phyloP scores from a whole-genome alignment of 2,329 filamentous ascomycete genomes.

The Nigrospora oryzae region DNA sequence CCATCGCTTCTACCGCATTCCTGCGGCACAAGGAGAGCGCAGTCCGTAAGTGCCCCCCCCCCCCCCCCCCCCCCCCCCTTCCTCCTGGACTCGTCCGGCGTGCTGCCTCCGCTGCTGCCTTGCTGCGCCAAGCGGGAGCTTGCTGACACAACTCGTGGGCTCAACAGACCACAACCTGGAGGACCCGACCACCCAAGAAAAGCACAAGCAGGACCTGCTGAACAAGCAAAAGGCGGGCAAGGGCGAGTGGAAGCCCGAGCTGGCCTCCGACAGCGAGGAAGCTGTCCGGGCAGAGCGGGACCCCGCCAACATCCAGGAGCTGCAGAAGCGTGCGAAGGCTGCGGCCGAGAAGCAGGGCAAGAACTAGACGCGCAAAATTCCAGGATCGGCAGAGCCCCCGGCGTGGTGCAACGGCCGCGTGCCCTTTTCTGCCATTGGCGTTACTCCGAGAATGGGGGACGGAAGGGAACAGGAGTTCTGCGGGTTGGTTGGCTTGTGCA shows the following conservation, averaged over 20 bases:
- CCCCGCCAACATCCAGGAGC: constrained; percentile 26
- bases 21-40: constrained; percentile 7
- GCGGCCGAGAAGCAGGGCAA: constrained; percentile 38
- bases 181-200: constrained; percentile 21
- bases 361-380: neutral
- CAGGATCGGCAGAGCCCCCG: too few relatives aligned
- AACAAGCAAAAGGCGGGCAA: constrained; percentile 62
- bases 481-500: too few relatives aligned
- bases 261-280: constrained; percentile 74
- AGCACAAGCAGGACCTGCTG: constrained; percentile 52
- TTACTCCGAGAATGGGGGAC: too few relatives aligned
- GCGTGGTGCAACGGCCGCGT: too few relatives aligned
- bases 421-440: too few relatives aligned
- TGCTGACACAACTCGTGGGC: neutral
- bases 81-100: neutral
- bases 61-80: neutral
- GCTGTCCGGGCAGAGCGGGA: constrained; percentile 61
- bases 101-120: neutral
- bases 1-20: constrained; percentile 5
- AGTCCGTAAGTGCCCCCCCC: constrained; percentile 1
- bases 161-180: constrained; percentile 1
- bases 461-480: too few relatives aligned
- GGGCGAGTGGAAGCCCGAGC: constrained; percentile 67
- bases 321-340: constrained; percentile 53
- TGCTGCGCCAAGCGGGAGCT: too few relatives aligned